Base-by-base conservation (phyloP, 202 grass and related monocot species). In the Carex arenaria region DNA sequence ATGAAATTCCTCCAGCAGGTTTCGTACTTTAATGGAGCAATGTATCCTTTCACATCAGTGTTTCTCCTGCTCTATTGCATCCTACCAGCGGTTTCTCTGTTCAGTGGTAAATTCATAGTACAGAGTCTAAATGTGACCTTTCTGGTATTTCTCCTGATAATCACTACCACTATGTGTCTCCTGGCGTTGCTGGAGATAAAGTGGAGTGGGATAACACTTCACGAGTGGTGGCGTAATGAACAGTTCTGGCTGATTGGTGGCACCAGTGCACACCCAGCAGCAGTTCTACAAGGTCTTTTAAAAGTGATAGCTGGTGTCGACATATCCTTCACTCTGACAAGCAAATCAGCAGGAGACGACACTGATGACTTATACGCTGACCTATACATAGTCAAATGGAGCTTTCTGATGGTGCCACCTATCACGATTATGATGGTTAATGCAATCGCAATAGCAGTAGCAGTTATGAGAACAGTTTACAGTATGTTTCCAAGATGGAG, bases 151-250 rank as follows among this genome's bases (percentile, higher is more conserved):
- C 89, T 98, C 13, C 91, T 95, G 61, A 18, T 89, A 23, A 95
- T 98, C 79, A 95, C 93, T 14, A 3, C 90, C 28, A 98, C 93
- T 3, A 89, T 98, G 78, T 95, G 93, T 78, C 67, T 95, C 49
- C 86, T 98, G 0, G 96, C 96, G 3, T 32, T 98, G 84, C 88
- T 98, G 62, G 96, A 98, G 91, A 98, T 98, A 67, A 92, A 84
- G 69, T 98, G 93, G 96, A 95, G 93, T 0, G 96, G 96, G 55
- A 95, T 98, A 77, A 95, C 96, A 42, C 85, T 98, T 67, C 85
- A 98, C 15, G 96, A 98, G 80, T 95, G 96, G 96, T 98, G 96
- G 93, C 85, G 96, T 22, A 98, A 95, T 53, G 96, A 98, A 88
- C 96, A 98, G 86, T 98, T 95, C 83, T 98, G 96, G 93, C 85